Evolutionary conservation across 257 asterid genomes (phyloP).

Genomic region (Solanum paucissectum): DNA sequence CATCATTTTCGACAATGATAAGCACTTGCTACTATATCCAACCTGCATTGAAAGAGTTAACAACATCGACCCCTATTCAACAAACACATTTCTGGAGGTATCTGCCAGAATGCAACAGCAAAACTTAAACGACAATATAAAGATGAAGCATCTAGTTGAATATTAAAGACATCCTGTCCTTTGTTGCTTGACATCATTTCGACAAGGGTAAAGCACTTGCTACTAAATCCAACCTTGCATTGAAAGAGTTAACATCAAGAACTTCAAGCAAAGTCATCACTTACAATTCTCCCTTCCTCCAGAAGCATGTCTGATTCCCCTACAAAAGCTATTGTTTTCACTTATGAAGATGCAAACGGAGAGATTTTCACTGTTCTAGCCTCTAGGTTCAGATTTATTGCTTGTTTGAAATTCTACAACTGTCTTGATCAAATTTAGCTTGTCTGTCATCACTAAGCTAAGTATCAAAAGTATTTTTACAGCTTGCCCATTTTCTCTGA

Average conservation of each 20-base stretch:
- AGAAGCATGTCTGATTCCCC: background rate
- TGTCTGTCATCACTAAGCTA: background rate
- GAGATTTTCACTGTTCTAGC: background rate
- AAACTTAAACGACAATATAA: background rate
- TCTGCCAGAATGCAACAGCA: background rate
- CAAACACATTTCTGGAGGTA: background rate
- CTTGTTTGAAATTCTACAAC: background rate
- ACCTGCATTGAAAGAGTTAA: background rate
- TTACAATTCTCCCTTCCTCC: background rate
- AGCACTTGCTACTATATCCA: background rate
- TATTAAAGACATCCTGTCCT: background rate
- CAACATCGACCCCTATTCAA: background rate
- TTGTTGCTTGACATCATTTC: background rate
- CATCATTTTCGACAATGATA: background rate
- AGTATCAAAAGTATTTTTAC: background rate
- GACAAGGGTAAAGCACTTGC: background rate
- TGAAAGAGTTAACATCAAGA: background rate
- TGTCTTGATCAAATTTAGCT: background rate
- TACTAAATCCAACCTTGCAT: background rate
- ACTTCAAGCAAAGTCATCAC: background rate
- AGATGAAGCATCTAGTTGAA: background rate
- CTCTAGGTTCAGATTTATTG: background rate
- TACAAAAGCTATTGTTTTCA: background rate
- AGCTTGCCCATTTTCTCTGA: background rate
- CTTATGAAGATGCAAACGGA: background rate